A percentile compares a stretch with the other conserved stretches of the same genome.
These are phyloP conservation scores for Ambispora gerdemannii DNA, from an alignment of 192 early-diverging fungal genomes.

Conservation along the genomic window DNA sequence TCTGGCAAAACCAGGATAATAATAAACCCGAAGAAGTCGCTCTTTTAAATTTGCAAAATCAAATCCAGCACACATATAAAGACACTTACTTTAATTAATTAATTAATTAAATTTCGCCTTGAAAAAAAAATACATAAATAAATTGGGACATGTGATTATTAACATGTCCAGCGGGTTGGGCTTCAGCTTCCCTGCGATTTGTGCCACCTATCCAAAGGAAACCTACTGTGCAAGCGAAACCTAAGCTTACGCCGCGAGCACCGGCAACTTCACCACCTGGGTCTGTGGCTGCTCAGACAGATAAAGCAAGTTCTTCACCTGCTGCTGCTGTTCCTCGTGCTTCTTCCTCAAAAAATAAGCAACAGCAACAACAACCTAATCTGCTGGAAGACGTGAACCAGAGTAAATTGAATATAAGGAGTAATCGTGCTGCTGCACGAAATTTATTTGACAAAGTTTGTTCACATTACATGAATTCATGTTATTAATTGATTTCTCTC, in stretches of 20 bases:
- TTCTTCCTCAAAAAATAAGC: not conserved
- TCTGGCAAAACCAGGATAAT: constrained; percentile 23
- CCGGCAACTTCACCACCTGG: constrained; percentile 31
- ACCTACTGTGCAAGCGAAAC: constrained; percentile 46
- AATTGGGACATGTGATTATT: constrained; percentile 8
- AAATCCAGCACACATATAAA: constrained; percentile 7
- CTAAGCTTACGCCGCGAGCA: constrained; percentile 40
- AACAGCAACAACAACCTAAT: not conserved
- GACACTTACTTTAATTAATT: constrained; percentile 24
- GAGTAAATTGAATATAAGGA: constrained; percentile 34
- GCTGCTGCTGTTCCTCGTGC: constrained; percentile 1
- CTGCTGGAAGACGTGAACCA: constrained; percentile 16
- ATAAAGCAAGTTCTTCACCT: not conserved
- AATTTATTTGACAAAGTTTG: constrained; percentile 43
- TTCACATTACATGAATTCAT: constrained; percentile 18
- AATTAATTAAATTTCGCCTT: constrained; percentile 4
- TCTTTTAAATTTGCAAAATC: not conserved
- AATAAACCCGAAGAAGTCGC: constrained; percentile 10
- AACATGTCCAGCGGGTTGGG: constrained; percentile 37
- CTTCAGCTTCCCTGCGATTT: constrained; percentile 39
- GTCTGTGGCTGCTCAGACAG: constrained; percentile 27
- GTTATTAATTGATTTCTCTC: not conserved
- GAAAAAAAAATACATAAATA: not conserved
- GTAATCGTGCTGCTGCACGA: constrained; percentile 30
- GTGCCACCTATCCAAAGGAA: constrained; percentile 48